Base-by-base conservation (phyloP, 2,329 filamentous ascomycete genomes). In the Bipolaris sorokiniana region DNA sequence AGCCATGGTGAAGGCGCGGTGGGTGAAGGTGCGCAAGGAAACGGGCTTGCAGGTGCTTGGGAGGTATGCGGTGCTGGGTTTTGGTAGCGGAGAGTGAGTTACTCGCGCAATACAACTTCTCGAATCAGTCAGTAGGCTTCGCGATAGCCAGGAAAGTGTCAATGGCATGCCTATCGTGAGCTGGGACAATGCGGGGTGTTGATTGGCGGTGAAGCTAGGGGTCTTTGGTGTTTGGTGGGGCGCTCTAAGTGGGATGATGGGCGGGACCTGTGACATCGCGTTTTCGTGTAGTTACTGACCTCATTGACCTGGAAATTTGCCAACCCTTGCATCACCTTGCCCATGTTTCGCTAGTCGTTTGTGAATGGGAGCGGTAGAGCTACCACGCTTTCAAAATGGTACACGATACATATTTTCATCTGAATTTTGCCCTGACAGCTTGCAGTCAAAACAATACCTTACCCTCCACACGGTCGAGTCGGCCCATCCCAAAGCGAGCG, bases 401-500 rank as follows among this genome's bases (percentile, higher is more conserved):
- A 56, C 18, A 34, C 15, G 11, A 9, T 34, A 15, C 10, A 15
- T 11, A 36, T 18, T 23, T 18, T 36, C 18, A 11, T 22, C 4
- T 15, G 3, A 18, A 1, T 41, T 31, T 16, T 26, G 10, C 45
- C 22, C 59, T 68, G 56, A 72, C 47, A 33, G 4, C 20, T 38
- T 37, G 46, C 56, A 97, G 95, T 99, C 95, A 54, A 98, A 98
- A 82, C 95, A 98, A 88, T 99, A 97, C 77, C 86, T 99, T 62
- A 96, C 94, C 71, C 90, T 90, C 66, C 91, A 97, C 77, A 94
- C 92, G 41, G 86, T 97, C 76, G 90, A 96, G 75, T 86, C 92
- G 81, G 92, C 91, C 62, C 92, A 97, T 78, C 82, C 87, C 65
- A 66, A 68, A 33, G 66, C 67, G 7, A 89, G 89, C 63, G 91